phyloP scores from a whole-genome alignment of 441 rosid genomes.

The Gossypium gossypioides region DNA sequence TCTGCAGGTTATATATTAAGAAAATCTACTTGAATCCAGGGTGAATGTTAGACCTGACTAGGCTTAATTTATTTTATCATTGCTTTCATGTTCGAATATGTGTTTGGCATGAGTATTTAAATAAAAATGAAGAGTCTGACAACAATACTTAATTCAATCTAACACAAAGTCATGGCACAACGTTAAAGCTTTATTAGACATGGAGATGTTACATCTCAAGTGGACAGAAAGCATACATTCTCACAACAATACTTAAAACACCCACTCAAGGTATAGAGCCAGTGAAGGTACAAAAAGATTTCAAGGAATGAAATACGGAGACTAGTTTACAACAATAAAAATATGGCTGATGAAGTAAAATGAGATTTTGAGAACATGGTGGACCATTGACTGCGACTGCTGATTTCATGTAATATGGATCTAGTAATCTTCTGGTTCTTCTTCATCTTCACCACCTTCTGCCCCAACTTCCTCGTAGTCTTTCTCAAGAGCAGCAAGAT shows the following conservation, averaged over 20 bases:
- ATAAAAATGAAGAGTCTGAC: background rate
- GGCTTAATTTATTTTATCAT: background rate
- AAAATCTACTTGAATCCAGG: background rate
- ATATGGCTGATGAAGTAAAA: conserved; percentile 9
- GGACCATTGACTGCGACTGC: conserved; percentile 11
- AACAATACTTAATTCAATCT: background rate
- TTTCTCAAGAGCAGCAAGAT: conserved; percentile 80
- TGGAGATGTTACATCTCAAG: conserved; percentile 14
- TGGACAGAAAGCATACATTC: conserved; percentile 4
- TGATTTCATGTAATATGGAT: conserved; percentile 12
- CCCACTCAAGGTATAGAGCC: conserved; percentile 14
- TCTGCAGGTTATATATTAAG: too few species aligned
- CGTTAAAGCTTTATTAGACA: conserved; percentile 8
- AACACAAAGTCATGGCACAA: background rate
- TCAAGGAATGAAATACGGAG: background rate
- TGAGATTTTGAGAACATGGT: background rate
- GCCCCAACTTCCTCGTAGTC: conserved; percentile 81
- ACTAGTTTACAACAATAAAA: conserved; percentile 10
- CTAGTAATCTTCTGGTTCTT: conserved; percentile 47
- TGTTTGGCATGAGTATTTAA: background rate
- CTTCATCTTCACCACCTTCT: conserved; percentile 57
- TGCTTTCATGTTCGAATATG: background rate
- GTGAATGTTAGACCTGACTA: background rate
- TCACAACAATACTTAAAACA: conserved; percentile 10
- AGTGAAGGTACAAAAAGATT: conserved; percentile 14